Evolutionary conservation across 73 alveolate species (phyloP).

Genomic region (Symbiodinium natans): DNA sequence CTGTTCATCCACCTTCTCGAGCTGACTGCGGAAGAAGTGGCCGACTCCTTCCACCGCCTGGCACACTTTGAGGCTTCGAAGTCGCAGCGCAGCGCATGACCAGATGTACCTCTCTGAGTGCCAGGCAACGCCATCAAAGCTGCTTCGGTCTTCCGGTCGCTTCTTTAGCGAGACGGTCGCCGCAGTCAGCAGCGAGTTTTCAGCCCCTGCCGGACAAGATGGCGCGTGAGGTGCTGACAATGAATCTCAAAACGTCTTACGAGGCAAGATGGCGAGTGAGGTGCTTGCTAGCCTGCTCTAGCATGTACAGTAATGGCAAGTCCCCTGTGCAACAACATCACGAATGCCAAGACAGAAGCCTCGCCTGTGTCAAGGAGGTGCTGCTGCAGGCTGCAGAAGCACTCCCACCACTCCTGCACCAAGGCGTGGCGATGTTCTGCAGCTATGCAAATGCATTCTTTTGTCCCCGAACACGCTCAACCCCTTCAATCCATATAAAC

Average conservation of each 20-base stretch:
- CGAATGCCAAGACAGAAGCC: background rate
- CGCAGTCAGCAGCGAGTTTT: conserved; percentile 65
- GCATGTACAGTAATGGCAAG: no score
- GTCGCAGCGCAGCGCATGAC: no score
- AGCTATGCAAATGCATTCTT: no score
- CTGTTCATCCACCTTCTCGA: background rate
- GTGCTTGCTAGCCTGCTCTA: background rate
- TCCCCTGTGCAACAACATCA: background rate
- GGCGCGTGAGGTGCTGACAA: background rate
- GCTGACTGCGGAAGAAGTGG: conserved; percentile 27
- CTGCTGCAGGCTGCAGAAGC: conserved; percentile 77
- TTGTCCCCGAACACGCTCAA: no score
- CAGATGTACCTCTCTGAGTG: no score
- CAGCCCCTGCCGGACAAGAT: conserved; percentile 13
- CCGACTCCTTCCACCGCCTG: conserved; percentile 82
- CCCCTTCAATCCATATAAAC: no score
- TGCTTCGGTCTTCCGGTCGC: conserved; percentile 53
- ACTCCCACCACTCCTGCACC: conserved; percentile 84
- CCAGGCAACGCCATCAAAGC: conserved; percentile 21
- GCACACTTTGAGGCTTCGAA: background rate
- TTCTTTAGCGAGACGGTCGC: conserved; percentile 80
- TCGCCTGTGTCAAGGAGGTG: conserved; percentile 76
- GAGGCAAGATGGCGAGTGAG: background rate
- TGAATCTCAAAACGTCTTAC: background rate
- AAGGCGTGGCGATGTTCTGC: no score